Percentiles rank a stretch among this genome's conserved stretches.
Evolutionary conservation across 1,139 yeast genomes (phyloP).

Genomic region (Komagataea norvegica): DNA sequence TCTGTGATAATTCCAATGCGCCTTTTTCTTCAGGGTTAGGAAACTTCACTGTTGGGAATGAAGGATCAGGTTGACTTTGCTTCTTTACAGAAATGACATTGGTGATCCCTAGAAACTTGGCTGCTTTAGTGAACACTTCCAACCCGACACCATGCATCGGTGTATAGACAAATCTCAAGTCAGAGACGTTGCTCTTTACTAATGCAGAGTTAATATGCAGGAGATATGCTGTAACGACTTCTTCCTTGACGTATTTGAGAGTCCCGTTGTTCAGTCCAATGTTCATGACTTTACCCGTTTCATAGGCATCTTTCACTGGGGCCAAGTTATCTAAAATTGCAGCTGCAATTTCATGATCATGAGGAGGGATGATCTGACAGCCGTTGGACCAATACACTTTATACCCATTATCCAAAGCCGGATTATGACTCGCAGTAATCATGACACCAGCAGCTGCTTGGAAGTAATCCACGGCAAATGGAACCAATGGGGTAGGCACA

Average conservation of each 20-base stretch:
- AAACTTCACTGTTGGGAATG: constrained; percentile 76
- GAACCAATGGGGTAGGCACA: constrained; percentile 91
- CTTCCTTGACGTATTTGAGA: constrained; percentile 27
- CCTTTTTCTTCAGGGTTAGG: constrained; percentile 98
- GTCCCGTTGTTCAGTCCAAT: constrained; percentile 8
- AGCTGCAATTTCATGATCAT: constrained; percentile 67
- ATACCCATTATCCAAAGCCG: constrained; percentile 89
- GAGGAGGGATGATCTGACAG: constrained; percentile 94
- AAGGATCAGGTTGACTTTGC: constrained; percentile 77
- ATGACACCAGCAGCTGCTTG: constrained; percentile 79
- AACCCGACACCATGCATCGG: constrained; percentile 95
- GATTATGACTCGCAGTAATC: constrained; percentile 97
- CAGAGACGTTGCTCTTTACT: constrained; percentile 15
- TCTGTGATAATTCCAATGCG: constrained; percentile 71
- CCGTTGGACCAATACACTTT: constrained; percentile 93
- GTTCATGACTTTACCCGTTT: constrained; percentile 20
- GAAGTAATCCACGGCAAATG: constrained; percentile 67
- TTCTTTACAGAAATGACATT: constrained; percentile 40
- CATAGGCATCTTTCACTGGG: constrained; percentile 40
- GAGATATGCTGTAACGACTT: constrained; percentile 33
- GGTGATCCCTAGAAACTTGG: constrained; percentile 32
- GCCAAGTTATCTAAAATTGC: constrained; percentile 54
- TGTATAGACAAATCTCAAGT: constrained; percentile 63
- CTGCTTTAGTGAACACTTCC: constrained; percentile 35
- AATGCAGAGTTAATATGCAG: constrained; percentile 32